Evolutionary conservation across 352 stramenopile genomes (phyloP).

Genomic region (Pilasporangium apinafurcum): DNA sequence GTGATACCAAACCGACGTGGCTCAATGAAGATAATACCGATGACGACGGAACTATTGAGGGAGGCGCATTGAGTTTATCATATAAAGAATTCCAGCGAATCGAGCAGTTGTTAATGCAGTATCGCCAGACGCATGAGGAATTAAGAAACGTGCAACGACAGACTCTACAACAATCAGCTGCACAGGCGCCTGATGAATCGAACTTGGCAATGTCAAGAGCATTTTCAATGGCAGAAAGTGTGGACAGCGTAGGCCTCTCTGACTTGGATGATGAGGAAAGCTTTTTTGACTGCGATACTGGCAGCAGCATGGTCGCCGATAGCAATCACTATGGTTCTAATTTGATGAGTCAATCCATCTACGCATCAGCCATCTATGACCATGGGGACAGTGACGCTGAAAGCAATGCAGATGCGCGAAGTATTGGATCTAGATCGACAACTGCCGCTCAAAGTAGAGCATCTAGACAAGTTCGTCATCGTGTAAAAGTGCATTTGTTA

Average conservation of each 20-base stretch:
- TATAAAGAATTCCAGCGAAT: conserved; percentile 83
- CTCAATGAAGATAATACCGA: conserved; percentile 36
- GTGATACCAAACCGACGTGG: conserved; percentile 55
- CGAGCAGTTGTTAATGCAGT: conserved; percentile 72
- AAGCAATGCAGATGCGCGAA: conserved; percentile 1
- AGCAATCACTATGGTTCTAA: conserved; percentile 24
- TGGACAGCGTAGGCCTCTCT: conserved; percentile 75
- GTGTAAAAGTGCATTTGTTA: conserved; percentile 74
- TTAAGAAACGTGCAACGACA: conserved; percentile 23
- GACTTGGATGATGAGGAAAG: conserved; percentile 81
- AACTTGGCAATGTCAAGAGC: conserved; percentile 24
- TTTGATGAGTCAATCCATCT: conserved; percentile 78
- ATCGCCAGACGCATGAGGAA: conserved; percentile 72
- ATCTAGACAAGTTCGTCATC: conserved; percentile 40
- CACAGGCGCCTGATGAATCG: conserved; percentile 1
- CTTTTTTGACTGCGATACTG: conserved; percentile 82
- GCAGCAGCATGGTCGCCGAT: conserved; percentile 29
- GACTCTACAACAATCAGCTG: neutral
- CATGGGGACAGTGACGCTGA: conserved; percentile 22
- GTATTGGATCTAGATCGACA: conserved; percentile 20
- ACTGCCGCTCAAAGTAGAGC: conserved; percentile 22
- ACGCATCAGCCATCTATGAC: conserved; percentile 65
- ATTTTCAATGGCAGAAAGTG: conserved; percentile 65
- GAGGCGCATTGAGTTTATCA: conserved; percentile 46
- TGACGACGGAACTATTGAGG: conserved; percentile 8